Base-by-base conservation (phyloP, 2,329 filamentous ascomycete species). In the Cyanodermella asteris region DNA sequence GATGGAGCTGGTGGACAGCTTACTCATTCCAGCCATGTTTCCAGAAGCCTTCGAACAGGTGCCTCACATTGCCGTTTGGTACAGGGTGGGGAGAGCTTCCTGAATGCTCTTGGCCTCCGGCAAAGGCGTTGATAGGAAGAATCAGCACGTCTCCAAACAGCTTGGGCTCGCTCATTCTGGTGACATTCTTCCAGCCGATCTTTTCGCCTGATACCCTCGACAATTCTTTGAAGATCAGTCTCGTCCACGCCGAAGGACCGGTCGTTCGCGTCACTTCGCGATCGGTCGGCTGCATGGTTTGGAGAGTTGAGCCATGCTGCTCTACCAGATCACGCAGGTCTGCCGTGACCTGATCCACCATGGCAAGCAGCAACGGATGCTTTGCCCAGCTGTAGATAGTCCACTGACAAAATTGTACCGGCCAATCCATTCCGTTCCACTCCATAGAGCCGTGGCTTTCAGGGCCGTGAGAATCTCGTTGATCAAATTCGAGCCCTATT, bases 81-180 rank as follows among this genome's bases (percentile, higher is more conserved):
- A n/a, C n/a, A n/a, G n/a, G n/a, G n/a, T n/a, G n/a, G n/a, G n/a
- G n/a, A n/a, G n/a, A n/a, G n/a, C 20, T 22, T 13, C 20, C 20
- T 9, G 27, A 31, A 23, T 25, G 22, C 6, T 17, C 11, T 16
- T 29, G 11, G 7, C 27, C 29, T 7, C 24, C 26, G 16, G 26
- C 31, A 16, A 34, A 34, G 13, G 31, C 26, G n/a, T 31, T 22
- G 18, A 29, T 29, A n/a, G 29, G 29, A 16, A 28, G 23, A 9
- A 31, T 18, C n/a, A 29, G 23, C 7, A 31, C 17, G 18, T 31
- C 29, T n/a, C 29, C 29, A 11, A 29, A 26, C 11, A 26, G 18
- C 10, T 8, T 17, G n/a, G 29, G 26, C 23, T 26, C 26, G 11
- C 7, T 29, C 22, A 29, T 18, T 4, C 29, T 24, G 3, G 29